These are phyloP conservation scores for Cercophora samala DNA, from an alignment of 495 filamentous ascomycete genomes.

Conservation along the genomic window DNA sequence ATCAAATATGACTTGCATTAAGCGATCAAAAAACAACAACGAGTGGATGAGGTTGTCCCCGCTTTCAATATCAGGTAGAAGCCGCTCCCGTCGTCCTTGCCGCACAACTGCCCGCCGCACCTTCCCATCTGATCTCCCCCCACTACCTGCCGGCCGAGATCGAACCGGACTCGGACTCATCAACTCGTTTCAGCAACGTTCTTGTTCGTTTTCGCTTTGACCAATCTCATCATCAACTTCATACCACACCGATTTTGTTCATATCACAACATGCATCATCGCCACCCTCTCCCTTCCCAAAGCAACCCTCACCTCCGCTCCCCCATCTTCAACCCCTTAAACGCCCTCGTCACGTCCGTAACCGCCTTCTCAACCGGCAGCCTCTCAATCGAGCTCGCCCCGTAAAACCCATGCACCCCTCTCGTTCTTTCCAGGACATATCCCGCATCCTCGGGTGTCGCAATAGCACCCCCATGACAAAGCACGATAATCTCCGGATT, in stretches of 20 bases:
- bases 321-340: constrained; percentile 45
- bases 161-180: not conserved
- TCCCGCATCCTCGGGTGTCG: constrained; percentile 57
- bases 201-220: not conserved
- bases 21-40: not conserved
- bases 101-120: not conserved
- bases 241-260: too few species aligned
- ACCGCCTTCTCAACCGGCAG: constrained; percentile 67
- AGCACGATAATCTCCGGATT: constrained; percentile 60
- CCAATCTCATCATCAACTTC: not conserved
- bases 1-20: not conserved
- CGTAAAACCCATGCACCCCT: constrained; percentile 68
- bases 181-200: not conserved
- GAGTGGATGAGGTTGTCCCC: not conserved
- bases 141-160: not conserved
- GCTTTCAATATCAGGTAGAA: not conserved
- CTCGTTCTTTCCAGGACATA: constrained; percentile 57
- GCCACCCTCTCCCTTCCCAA: not conserved
- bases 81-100: not conserved
- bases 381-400: constrained; percentile 68
- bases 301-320: not conserved
- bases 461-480: constrained; percentile 68
- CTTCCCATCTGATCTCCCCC: not conserved
- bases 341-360: constrained; percentile 55
- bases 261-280: not conserved